A percentile compares a stretch with the other conserved stretches of the same genome.
Conservation (phyloP, 2,329 filamentous ascomycete species). For the Aspergillus persii region DNA sequence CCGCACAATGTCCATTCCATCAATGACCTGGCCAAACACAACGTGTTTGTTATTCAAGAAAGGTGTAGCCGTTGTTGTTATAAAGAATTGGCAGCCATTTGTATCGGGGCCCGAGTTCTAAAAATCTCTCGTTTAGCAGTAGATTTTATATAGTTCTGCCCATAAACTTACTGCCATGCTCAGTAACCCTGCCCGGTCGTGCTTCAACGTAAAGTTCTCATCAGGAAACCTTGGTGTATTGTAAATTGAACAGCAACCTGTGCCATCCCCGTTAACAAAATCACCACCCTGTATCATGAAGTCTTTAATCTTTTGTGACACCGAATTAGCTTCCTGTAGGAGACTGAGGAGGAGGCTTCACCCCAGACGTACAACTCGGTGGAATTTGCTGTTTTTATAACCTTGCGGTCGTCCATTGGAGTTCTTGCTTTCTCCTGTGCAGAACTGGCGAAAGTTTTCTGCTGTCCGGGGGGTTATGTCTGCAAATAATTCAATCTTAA, state of each 20-base stretch:
- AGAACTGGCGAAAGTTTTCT: conserved; percentile 97
- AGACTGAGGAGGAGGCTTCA: not conserved
- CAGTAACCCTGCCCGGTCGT: conserved; percentile 75
- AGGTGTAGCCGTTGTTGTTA: conserved; percentile 82
- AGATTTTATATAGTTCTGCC: not conserved
- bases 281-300: conserved; percentile 99
- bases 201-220: conserved; percentile 81
- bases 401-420: conserved; percentile 75
- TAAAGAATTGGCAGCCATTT: conserved; percentile 97
- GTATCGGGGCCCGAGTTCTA: conserved; percentile 88
- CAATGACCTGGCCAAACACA: conserved; percentile 86
- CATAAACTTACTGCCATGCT: conserved; percentile 78
- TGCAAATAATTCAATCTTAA: conserved; percentile 88
- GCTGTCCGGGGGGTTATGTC: conserved; percentile 82
- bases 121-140: not conserved
- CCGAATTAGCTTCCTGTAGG: not conserved
- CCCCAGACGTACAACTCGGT: conserved; percentile 70
- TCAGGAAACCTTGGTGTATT: conserved; percentile 80
- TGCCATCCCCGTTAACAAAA: conserved; percentile 90
- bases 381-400: conserved; percentile 93
- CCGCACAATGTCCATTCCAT: conserved; percentile 83
- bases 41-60: conserved; percentile 93
- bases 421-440: conserved; percentile 88
- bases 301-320: conserved; percentile 71
- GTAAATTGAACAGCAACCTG: conserved; percentile 84